Conservation (phyloP, 179 eudicot species). For the Nepenthes alata region DNA sequence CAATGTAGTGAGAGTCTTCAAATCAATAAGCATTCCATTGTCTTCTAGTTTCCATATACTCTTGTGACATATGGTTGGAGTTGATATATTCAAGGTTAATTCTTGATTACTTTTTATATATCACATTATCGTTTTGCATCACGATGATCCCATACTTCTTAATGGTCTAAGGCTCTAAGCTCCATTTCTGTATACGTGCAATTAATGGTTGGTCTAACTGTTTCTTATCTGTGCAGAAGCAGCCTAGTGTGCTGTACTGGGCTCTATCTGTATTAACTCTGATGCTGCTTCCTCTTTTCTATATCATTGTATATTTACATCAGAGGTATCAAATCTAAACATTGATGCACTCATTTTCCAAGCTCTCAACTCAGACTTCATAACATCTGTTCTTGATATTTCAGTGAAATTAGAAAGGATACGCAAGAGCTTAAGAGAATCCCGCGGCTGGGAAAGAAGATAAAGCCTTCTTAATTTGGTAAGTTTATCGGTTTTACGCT, state of each 20-base stretch:
- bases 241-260: slow-evolving; percentile 57
- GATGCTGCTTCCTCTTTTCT: slow-evolving; percentile 94
- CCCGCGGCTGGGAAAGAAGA: slow-evolving; percentile 39
- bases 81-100: too few species aligned
- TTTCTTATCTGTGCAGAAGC: slow-evolving; percentile 47
- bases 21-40: too few species aligned
- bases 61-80: too few species aligned
- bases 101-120: neutral
- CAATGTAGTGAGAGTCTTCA: too few species aligned
- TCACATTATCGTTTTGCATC: neutral
- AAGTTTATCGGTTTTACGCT: neutral
- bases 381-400: slow-evolving; percentile 9
- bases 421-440: slow-evolving; percentile 69
- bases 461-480: slow-evolving; percentile 53
- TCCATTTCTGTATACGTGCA: too few species aligned
- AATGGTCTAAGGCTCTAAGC: too few species aligned
- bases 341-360: neutral
- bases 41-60: too few species aligned
- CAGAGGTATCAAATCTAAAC: slow-evolving; percentile 39
- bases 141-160: too few species aligned
- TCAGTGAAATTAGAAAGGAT: slow-evolving; percentile 65
- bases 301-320: slow-evolving; percentile 63
- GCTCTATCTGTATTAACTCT: slow-evolving; percentile 59
- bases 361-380: neutral
- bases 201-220: neutral